Percentiles rank a stretch among this genome's conserved stretches.
phyloP scores from a whole-genome alignment of 768 basidiomycete genomes.

The Agaricus sinodeliciosus region DNA sequence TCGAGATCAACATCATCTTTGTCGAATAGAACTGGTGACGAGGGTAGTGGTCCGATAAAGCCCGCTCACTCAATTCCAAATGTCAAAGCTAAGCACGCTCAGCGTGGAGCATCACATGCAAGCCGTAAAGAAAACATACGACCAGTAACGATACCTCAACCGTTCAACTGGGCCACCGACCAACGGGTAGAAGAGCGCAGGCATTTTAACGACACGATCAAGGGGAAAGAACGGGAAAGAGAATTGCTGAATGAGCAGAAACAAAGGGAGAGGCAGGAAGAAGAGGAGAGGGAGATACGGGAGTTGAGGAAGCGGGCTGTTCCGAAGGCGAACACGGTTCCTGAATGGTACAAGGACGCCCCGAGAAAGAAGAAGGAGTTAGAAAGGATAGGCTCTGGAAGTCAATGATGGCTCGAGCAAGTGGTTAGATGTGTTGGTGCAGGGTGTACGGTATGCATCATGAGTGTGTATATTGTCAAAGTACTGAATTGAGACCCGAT shows the following conservation, averaged over 20 bases:
- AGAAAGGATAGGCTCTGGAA: slow-evolving; percentile 5
- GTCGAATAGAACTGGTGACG: slow-evolving; percentile 1
- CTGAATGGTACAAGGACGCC: slow-evolving; percentile 70
- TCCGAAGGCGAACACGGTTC: slow-evolving; percentile 64
- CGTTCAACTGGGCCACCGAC: slow-evolving; percentile 47
- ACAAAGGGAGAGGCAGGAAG: slow-evolving; percentile 38
- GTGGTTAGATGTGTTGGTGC: neutral
- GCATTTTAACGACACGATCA: slow-evolving; percentile 53
- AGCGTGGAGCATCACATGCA: slow-evolving; percentile 34
- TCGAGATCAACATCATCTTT: slow-evolving; percentile 7
- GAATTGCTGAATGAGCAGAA: slow-evolving; percentile 38
- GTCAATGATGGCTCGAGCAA: neutral
- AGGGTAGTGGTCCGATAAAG: neutral
- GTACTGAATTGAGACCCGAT: slow-evolving; percentile 2
- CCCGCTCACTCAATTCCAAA: slow-evolving; percentile 34
- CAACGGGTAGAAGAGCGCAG: slow-evolving; percentile 54
- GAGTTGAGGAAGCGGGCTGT: slow-evolving; percentile 59
- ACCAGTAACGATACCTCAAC: slow-evolving; percentile 37
- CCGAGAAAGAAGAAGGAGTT: slow-evolving; percentile 44
- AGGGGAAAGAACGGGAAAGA: slow-evolving; percentile 50
- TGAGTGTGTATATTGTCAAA: neutral
- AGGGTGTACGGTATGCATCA: neutral
- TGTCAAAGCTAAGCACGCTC: slow-evolving; percentile 47
- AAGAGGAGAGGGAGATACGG: slow-evolving; percentile 54
- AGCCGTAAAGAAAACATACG: slow-evolving; percentile 40